phyloP scores from a whole-genome alignment of 139 green algal species.

The Chlorella vulgaris region DNA sequence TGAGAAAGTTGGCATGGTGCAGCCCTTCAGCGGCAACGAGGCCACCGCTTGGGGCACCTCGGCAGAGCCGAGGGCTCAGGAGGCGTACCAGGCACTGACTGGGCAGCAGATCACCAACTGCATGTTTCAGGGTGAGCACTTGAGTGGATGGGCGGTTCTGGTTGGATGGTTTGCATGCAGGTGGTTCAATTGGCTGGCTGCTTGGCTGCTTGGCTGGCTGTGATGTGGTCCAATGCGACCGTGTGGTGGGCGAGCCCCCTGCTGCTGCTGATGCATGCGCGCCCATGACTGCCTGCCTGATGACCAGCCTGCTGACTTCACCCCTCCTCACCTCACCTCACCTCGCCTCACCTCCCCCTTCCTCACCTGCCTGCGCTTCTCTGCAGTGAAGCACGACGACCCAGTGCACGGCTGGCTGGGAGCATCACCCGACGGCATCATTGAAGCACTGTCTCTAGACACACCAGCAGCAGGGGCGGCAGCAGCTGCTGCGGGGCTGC shows the following conservation, averaged over 20 bases:
- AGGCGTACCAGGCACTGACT: constrained; percentile 49
- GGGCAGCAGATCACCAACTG: constrained; percentile 35
- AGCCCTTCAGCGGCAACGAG: constrained; percentile 71
- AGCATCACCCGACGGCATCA: constrained; percentile 70
- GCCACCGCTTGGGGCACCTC: constrained; percentile 71
- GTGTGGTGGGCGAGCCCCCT: too few species aligned
- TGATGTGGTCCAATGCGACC: too few species aligned
- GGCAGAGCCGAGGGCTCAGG: constrained; percentile 55
- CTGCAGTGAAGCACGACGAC: constrained; percentile 55
- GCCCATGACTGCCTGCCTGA: too few species aligned
- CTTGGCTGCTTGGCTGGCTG: neutral
- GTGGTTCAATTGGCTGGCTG: neutral
- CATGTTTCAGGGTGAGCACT: constrained; percentile 35
- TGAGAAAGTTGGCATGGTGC: constrained; percentile 72
- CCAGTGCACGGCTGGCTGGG: constrained; percentile 69
- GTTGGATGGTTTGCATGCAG: neutral
- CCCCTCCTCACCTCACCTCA: neutral
- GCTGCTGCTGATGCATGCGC: too few species aligned
- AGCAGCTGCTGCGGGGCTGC: neutral
- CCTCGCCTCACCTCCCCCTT: neutral
- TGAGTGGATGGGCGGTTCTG: neutral
- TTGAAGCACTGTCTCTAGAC: constrained; percentile 34
- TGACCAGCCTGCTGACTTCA: too few species aligned
- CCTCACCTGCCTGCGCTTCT: neutral
- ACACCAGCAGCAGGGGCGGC: neutral